These are phyloP conservation scores for Dactylellina drechsleri DNA, from an alignment of 2,329 filamentous ascomycete genomes.

Conservation along the genomic window DNA sequence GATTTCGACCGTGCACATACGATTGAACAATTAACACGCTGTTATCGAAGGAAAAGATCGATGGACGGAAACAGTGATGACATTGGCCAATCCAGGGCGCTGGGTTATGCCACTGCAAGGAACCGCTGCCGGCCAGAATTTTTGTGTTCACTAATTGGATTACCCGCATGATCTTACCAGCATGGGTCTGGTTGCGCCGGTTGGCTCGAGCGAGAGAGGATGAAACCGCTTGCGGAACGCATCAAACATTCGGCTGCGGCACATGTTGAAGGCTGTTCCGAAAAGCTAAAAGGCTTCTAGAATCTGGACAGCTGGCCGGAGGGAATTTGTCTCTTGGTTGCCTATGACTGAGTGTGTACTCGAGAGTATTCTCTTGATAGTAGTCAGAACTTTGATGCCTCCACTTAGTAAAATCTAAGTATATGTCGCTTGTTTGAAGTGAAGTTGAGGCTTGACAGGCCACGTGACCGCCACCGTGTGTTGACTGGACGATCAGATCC, in stretches of 20 bases:
- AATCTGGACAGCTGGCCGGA: not conserved
- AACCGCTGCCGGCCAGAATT: slow-evolving; percentile 14
- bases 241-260: slow-evolving; percentile 7
- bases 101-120: slow-evolving; percentile 37
- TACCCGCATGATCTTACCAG: slow-evolving; percentile 4
- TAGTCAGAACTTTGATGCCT: too few relatives aligned
- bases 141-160: not conserved
- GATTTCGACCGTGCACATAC: not conserved
- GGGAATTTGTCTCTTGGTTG: not conserved
- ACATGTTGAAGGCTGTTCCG: not conserved
- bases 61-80: too few relatives aligned
- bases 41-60: slow-evolving; percentile 13
- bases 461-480: too few relatives aligned
- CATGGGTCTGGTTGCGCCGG: slow-evolving; percentile 1
- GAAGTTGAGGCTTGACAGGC: not conserved
- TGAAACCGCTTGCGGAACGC: slow-evolving; percentile 16
- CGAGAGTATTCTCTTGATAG: too few relatives aligned
- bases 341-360: too few relatives aligned
- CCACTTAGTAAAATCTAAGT: not conserved
- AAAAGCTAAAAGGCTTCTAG: not conserved
- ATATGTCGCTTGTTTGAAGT: not conserved
- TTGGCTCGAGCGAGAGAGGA: slow-evolving; percentile 1
- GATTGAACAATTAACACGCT: slow-evolving; percentile 28
- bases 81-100: slow-evolving; percentile 30
- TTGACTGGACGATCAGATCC: too few relatives aligned